A percentile compares a stretch with the other conserved stretches of the same genome.
These are phyloP conservation scores for Paramyrothecium sp. DNA, from an alignment of 2,329 filamentous ascomycete species.

Conservation along the genomic window DNA sequence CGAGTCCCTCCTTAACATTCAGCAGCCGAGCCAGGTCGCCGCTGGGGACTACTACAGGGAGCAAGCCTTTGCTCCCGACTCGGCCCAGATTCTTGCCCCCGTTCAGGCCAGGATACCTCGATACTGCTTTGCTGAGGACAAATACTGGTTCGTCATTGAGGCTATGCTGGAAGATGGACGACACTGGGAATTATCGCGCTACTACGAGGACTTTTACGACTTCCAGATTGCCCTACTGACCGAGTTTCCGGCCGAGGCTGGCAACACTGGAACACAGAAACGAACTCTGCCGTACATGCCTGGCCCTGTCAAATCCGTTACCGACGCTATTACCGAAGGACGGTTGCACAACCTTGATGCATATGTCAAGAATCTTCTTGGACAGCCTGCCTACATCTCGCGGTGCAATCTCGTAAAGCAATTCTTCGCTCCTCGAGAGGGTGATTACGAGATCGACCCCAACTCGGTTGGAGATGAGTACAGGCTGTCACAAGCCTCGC, in stretches of 20 bases:
- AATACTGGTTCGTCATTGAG: constrained; percentile 98
- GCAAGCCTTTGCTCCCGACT: constrained; percentile 32
- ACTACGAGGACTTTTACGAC: constrained; percentile 99
- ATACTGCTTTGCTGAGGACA: constrained; percentile 95
- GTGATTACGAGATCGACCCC: constrained; percentile 89
- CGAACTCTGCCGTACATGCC: constrained; percentile 96
- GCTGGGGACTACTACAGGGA: constrained; percentile 15
- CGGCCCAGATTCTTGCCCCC: constrained; percentile 66
- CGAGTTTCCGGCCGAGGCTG: constrained; percentile 88
- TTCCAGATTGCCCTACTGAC: constrained; percentile 95
- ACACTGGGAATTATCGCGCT: constrained; percentile 89
- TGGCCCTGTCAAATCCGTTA: constrained; percentile 94
- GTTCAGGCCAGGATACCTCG: constrained; percentile 82
- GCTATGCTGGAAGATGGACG: constrained; percentile 85
- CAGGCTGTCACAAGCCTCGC: constrained; percentile 69
- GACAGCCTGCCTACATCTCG: constrained; percentile 80
- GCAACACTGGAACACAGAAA: constrained; percentile 75
- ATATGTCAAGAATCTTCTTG: constrained; percentile 89
- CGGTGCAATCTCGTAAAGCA: constrained; percentile 81
- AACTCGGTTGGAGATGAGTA: constrained; percentile 74
- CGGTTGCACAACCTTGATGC: constrained; percentile 90
- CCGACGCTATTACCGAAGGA: constrained; percentile 94
- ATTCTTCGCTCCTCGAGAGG: constrained; percentile 86
- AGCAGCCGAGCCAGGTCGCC: neutral
- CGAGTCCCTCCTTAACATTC: neutral